Percentiles rank a stretch among this genome's conserved stretches.
Conservation (phyloP, 2,329 filamentous ascomycete species). For the Aspergillus udagawae region DNA sequence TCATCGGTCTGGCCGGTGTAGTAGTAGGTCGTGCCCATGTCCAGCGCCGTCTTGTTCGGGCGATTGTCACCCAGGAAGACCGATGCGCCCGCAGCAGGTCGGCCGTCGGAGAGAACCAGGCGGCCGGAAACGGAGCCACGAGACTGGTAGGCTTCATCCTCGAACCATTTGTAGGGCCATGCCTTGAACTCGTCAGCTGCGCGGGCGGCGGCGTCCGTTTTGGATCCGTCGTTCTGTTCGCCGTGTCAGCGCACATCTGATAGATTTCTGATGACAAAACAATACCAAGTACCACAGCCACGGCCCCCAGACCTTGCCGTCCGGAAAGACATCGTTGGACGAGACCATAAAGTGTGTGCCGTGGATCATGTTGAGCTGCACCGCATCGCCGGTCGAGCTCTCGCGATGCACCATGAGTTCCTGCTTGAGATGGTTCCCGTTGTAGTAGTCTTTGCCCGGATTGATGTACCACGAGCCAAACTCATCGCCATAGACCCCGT, state of each 20-base stretch:
- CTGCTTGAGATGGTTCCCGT: conserved; percentile 52
- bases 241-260: background rate
- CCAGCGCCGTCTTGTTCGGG: conserved; percentile 43
- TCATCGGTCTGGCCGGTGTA: conserved; percentile 47
- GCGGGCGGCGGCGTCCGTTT: conserved; percentile 39
- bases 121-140: conserved; percentile 46
- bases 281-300: conserved; percentile 42
- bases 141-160: conserved; percentile 45
- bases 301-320: conserved; percentile 44
- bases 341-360: conserved; percentile 47
- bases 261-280: background rate
- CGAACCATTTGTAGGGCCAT: conserved; percentile 51
- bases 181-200: conserved; percentile 39
- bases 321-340: conserved; percentile 32
- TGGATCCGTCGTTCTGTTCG: conserved; percentile 45
- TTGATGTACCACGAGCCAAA: conserved; percentile 52
- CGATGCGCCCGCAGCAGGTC: conserved; percentile 46
- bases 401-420: conserved; percentile 53
- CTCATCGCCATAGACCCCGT: conserved; percentile 49
- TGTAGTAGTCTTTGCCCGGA: conserved; percentile 51
- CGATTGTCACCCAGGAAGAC: conserved; percentile 50
- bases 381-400: conserved; percentile 47
- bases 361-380: conserved; percentile 54
- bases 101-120: conserved; percentile 46
- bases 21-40: conserved; percentile 49